Evolutionary conservation across 2,329 filamentous ascomycete species (phyloP), one percentile per base, ranked within the genome.

Genomic region (Escovopsis sp.): DNA sequence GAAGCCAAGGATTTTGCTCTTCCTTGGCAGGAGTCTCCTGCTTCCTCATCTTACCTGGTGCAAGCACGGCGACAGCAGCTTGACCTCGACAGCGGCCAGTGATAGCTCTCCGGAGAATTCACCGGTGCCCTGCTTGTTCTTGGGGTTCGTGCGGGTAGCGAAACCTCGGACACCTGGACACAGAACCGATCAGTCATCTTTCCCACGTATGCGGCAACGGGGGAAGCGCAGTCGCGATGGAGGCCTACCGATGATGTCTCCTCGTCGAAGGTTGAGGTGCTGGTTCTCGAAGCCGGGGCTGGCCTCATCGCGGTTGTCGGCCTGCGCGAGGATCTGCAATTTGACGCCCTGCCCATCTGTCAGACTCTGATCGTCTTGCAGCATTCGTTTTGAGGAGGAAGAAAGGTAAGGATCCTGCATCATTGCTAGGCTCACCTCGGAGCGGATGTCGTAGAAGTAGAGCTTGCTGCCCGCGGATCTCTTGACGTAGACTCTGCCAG

Each of bases 311-410:
- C 76, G 72, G 48, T 92, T 74, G 51, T 94, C 79, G 31, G 81
- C 72, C 59, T 94, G 86, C 55, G 85, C 92, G 68, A 96, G 84
- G 43, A 96, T 76, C 65, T 98, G 92, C 32, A 94, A 68, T 57
- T 83, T 81, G 46, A 67, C 60, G 33, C 69, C 69, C 50, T 69
- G 27, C 7, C 25, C 25, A n/a, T 14, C 3, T 27, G 18, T 27
- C 12, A 29, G 25, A 28, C n/a, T 17, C 15, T 8, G 32, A 37
- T 33, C 11, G n/a, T n/a, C n/a, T n/a, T n/a, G 14, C 13, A 9
- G 8, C 6, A 13, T 27, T 33, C 5, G 7, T 17, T 9, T 4
- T 15, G 8, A 25, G 11, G 27, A 21, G 16, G 21, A 1, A 16
- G 8, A 13, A 2, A 17, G 10, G 27, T 27, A 19, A n/a, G n/a